Conservation (phyloP, 331 rosid genomes). For the Rosa hybrid region DNA sequence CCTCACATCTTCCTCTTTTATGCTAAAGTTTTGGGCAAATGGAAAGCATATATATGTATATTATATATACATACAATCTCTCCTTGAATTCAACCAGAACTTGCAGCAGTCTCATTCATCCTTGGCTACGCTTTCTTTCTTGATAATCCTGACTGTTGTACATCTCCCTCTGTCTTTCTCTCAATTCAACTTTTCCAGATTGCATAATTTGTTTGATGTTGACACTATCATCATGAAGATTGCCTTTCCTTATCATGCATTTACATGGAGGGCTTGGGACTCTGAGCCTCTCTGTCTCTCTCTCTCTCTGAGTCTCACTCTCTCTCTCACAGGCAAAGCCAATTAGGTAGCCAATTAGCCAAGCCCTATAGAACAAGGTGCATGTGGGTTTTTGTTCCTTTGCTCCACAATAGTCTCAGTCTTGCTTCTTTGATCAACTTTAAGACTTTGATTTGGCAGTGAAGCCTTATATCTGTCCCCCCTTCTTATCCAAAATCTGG, state of each 20-base stretch:
- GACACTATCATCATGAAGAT: conserved; percentile 90
- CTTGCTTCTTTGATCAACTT: conserved; percentile 33
- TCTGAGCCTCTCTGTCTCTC: not conserved
- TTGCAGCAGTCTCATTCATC: conserved; percentile 47
- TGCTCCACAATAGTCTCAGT: conserved; percentile 37
- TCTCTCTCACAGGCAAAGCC: not conserved
- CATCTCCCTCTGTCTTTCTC: conserved; percentile 28
- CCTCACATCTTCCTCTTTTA: not conserved
- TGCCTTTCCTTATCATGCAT: conserved; percentile 88
- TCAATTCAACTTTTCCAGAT: conserved; percentile 56
- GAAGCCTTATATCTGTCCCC: conserved; percentile 26
- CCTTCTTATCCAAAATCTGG: conserved; percentile 42
- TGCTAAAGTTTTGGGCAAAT: conserved; percentile 28
- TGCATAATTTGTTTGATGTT: conserved; percentile 79
- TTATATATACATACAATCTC: conserved; percentile 25
- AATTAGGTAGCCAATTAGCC: conserved; percentile 7
- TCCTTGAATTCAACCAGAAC: conserved; percentile 58
- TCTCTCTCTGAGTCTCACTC: conserved; percentile 10
- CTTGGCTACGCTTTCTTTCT: conserved; percentile 19
- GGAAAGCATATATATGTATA: conserved; percentile 28
- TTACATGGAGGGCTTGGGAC: conserved; percentile 40
- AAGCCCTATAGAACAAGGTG: conserved; percentile 2
- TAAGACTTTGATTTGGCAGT: conserved; percentile 42
- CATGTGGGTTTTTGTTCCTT: conserved; percentile 38
- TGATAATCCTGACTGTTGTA: conserved; percentile 29